phyloP scores from a whole-genome alignment of 139 green algal species.

The Coelastrella sp. region DNA sequence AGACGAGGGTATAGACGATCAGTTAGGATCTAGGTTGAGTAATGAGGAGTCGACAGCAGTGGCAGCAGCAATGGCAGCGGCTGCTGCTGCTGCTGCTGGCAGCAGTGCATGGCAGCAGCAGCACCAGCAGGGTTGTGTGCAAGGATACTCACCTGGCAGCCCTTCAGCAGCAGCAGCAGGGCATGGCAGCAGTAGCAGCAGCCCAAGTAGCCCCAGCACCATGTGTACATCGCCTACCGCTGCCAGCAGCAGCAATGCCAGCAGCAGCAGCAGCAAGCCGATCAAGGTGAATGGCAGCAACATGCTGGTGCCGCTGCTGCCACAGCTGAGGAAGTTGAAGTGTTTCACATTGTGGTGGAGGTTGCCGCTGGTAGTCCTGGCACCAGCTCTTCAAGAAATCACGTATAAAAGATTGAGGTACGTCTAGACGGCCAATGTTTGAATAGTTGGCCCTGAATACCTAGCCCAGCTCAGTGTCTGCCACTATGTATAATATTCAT shows the following conservation, averaged over 20 bases:
- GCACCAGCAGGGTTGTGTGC: not conserved
- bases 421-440: no score
- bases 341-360: slow-evolving; percentile 30
- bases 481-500: no score
- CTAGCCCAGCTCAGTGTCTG: no score
- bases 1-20: slow-evolving; percentile 5
- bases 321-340: slow-evolving; percentile 1
- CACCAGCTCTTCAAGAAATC: not conserved
- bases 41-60: slow-evolving; percentile 11
- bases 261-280: not conserved
- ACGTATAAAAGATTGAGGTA: slow-evolving; percentile 31
- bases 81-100: not conserved
- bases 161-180: not conserved
- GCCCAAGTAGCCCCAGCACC: not conserved
- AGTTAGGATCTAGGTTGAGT: not conserved
- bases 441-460: no score
- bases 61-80: slow-evolving; percentile 7
- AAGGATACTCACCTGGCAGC: not conserved
- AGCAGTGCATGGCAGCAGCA: not conserved
- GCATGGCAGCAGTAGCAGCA: not conserved
- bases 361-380: slow-evolving; percentile 19
- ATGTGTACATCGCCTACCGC: not conserved
- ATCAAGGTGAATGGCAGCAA: not conserved
- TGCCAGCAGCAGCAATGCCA: not conserved
- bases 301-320: slow-evolving; percentile 20